Base-by-base conservation (phyloP, 495 filamentous ascomycete species). In the Filosporella fistucella region DNA sequence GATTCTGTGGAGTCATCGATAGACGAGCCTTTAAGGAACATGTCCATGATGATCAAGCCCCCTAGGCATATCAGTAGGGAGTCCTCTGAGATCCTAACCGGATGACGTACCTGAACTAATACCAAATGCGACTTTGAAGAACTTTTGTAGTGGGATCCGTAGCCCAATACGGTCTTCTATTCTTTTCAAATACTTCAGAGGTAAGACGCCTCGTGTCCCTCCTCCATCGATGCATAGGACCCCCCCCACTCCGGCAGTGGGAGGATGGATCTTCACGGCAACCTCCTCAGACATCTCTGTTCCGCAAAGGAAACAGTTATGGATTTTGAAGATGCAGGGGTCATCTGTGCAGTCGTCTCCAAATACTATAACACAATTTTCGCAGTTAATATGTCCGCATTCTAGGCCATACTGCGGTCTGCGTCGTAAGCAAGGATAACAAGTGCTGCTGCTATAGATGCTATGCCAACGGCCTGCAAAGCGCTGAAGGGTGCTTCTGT, bases 141-240 rank as follows among this genome's bases (percentile, higher is more conserved):
- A 35, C 39, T 52, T 43, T 39, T 54, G 45, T 25, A 63, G 26
- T 18, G 48, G 55, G 18, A 50, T 46, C 26, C 16, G 28, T 26
- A 59, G 20, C 11, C 52, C 32, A 14, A 56, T 32, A 8, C 13
- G 16, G 28, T 56, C 42, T 38, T 58, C 24, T 32, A 60, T 42
- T 49, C 25, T 16, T 29, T 49, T 25, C 30, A 63, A 40, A 24
- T 36, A 47, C 20, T 23, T 42, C 38, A 63, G 35, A 12, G 55
- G 39, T 24, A 58, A 18, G 13, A 63, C 37, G 26, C 58, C 52
- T 17, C 50, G 41, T 42, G 42, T 44, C 9, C 61, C 59, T 21
- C 53, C 61, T 34, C 55, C 52, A 56, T 63, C 52, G 29, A 62
- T 55, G 38, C 41, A 47, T 14, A 63, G 37, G 20, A 63, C 36